A percentile compares a stretch with the other conserved stretches of the same genome.
Conservation (phyloP, 495 filamentous ascomycete genomes). For the Penicillium coprophilum region DNA sequence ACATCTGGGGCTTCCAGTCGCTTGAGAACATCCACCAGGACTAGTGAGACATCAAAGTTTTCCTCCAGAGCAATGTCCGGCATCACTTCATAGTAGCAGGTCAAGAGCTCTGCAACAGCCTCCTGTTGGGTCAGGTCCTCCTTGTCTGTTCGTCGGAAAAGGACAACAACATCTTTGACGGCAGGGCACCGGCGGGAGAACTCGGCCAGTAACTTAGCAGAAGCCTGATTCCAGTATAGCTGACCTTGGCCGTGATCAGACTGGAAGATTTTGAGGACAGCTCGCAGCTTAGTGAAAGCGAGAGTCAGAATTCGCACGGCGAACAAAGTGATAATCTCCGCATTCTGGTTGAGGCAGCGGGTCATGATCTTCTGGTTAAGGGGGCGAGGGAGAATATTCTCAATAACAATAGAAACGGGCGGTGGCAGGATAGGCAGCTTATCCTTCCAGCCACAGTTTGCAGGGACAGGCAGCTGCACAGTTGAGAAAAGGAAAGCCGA, state of each 20-base stretch:
- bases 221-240: constrained; percentile 64
- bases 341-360: constrained; percentile 73
- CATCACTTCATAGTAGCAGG: constrained; percentile 75
- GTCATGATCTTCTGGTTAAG: constrained; percentile 72
- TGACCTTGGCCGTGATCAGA: constrained; percentile 39
- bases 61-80: constrained; percentile 78
- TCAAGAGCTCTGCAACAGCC: constrained; percentile 68
- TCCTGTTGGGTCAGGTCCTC: constrained; percentile 75
- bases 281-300: constrained; percentile 74
- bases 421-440: constrained; percentile 60
- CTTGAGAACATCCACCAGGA: constrained; percentile 65
- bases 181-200: constrained; percentile 77
- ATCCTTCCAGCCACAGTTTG: constrained; percentile 63
- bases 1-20: constrained; percentile 44
- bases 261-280: constrained; percentile 46
- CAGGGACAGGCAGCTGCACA: constrained; percentile 70
- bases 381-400: constrained; percentile 83
- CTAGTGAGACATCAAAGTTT: constrained; percentile 78
- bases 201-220: constrained; percentile 61
- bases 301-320: constrained; percentile 72
- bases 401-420: constrained; percentile 70
- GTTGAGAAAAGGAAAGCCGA: constrained; percentile 80
- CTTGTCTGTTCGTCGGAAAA: constrained; percentile 63
- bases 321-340: constrained; percentile 76
- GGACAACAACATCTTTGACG: constrained; percentile 70